Conservation (phyloP, 768 basidiomycete genomes). For the Polyporus arcularius region DNA sequence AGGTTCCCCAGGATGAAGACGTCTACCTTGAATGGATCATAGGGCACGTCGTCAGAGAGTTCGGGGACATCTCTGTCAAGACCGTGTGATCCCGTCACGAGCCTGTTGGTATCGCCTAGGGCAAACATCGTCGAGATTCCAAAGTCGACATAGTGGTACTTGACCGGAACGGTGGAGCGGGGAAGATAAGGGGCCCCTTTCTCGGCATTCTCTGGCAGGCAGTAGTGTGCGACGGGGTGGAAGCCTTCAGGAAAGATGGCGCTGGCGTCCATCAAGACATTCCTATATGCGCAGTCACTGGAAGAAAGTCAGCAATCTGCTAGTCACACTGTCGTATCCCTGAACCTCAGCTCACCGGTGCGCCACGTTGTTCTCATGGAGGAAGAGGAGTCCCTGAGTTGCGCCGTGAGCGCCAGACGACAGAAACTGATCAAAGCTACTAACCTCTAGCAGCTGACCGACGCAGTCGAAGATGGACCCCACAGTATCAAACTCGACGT, state of each 20-base stretch:
- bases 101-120: not conserved
- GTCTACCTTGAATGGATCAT: conserved; percentile 30
- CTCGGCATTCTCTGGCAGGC: not conserved
- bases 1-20: conserved; percentile 26
- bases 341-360: conserved; percentile 19
- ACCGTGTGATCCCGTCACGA: conserved; percentile 17
- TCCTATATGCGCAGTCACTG: conserved; percentile 26
- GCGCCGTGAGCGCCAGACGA: not conserved
- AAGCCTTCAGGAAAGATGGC: conserved; percentile 23
- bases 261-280: conserved; percentile 27
- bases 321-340: not conserved
- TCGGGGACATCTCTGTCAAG: conserved; percentile 23
- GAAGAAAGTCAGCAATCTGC: not conserved
- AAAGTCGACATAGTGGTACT: conserved; percentile 31
- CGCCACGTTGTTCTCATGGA: conserved; percentile 24
- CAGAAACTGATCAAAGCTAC: not conserved
- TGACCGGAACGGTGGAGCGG: conserved; percentile 5
- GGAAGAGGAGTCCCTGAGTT: conserved; percentile 24
- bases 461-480: conserved; percentile 24
- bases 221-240: conserved; percentile 15
- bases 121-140: conserved; percentile 26
- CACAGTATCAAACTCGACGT: conserved; percentile 18
- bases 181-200: not conserved
- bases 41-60: conserved; percentile 14
- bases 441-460: conserved; percentile 23